Evolutionary conservation across 1,284 basidiomycete species (phyloP), one percentile per base, ranked within the genome.

Genomic region (Cryptococcus wingfieldii): DNA sequence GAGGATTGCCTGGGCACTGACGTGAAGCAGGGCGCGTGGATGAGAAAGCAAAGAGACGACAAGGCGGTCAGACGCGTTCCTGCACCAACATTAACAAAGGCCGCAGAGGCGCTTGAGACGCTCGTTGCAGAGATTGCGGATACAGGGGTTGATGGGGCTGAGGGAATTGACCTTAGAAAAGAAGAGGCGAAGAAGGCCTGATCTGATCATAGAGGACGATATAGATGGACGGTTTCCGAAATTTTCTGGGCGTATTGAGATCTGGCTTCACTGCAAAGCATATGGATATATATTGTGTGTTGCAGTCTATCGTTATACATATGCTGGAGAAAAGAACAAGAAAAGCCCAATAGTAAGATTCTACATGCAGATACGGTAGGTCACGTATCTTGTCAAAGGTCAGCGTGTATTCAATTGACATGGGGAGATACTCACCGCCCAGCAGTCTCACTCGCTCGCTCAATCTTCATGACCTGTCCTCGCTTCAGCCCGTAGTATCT

Each of bases 391-490:
- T 55, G 14, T 13, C 0, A 38, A 23, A 5, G 25, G 6, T 47
- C 27, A 49, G 47, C 23, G 3, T 16, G 19, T 55, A 54, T 51
- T 28, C 45, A 5, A 16, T 18, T 5, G 10, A 42, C 14, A 27
- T n/a, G 34, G 23, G 5, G n/a, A 42, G 27, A 3, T 4, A 71
- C 75, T 68, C 59, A 98, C 68, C 96, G 84, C 61, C 95, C 96
- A 64, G 89, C 89, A 16, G 96, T 98, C 81, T 98, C 96, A 75
- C 90, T 93, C 25, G 93, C 89, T 70, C 96, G 82, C 58, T 90
- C 98, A 67, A 99, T 98, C 81, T 97, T 97, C 75, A 98, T 96
- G 39, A 99, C 96, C 76, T 97, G 91, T 23, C 95, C 94, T 59
- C 96, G 83, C 70, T 86, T 84, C 58, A 98, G 83, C 50, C 96